phyloP scores from a whole-genome alignment of 1,284 basidiomycete genomes.

The Trichosporon faecale region DNA sequence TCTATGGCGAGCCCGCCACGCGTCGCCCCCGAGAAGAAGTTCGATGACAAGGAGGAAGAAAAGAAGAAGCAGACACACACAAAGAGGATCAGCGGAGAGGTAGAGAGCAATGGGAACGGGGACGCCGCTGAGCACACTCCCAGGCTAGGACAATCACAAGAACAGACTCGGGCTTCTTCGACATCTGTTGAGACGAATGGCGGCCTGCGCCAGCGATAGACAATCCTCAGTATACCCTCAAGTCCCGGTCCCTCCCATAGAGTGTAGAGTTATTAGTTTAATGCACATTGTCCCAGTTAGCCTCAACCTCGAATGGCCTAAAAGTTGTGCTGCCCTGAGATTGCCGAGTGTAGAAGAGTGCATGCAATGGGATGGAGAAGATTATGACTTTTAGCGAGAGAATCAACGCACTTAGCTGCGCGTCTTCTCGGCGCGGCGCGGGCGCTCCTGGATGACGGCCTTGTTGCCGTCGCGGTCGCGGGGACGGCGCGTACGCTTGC shows the following conservation, averaged over 20 bases:
- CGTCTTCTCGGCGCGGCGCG: constrained; percentile 58
- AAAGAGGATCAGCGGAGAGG: not conserved
- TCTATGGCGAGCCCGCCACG: constrained; percentile 24
- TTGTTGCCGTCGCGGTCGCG: constrained; percentile 90
- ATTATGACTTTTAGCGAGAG: not conserved
- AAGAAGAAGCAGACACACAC: not conserved
- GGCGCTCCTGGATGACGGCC: constrained; percentile 85
- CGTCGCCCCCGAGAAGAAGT: not conserved
- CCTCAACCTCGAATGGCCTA: not conserved
- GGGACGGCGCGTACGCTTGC: constrained; percentile 86
- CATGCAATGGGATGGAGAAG: constrained; percentile 20
- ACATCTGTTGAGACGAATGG: constrained; percentile 6
- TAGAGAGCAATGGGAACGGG: not conserved
- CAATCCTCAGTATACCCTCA: not conserved
- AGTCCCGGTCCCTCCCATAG: not conserved
- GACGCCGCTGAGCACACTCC: not conserved
- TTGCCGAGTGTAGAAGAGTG: constrained; percentile 22
- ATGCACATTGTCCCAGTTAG: not conserved
- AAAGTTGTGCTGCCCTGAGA: too few relatives aligned
- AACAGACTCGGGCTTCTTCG: not conserved
- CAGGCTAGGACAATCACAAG: not conserved
- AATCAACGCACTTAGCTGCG: not conserved
- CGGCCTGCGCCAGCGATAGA: constrained; percentile 9
- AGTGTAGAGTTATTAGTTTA: not conserved
- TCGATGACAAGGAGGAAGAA: not conserved